Conservation (phyloP, 352 stramenopile genomes). For the Globisporangium rhizosaccharum region DNA sequence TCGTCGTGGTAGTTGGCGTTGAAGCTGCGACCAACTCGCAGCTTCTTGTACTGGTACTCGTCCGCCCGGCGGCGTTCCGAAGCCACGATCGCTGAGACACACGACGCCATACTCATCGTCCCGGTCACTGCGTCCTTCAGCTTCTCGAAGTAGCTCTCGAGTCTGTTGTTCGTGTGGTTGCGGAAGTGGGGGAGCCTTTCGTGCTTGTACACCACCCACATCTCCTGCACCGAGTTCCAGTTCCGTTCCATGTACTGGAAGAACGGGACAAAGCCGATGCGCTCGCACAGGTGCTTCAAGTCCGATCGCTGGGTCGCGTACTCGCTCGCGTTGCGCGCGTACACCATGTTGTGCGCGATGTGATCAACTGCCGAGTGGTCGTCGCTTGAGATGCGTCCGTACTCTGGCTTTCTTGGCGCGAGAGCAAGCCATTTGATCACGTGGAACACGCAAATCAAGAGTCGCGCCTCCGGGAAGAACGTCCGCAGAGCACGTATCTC, state of each 20-base stretch:
- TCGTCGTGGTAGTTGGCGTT: neutral
- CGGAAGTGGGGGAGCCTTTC: conserved; percentile 5
- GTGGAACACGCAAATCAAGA: too few species aligned
- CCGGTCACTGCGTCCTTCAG: too few species aligned
- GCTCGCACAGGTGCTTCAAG: too few species aligned
- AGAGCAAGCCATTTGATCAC: too few species aligned
- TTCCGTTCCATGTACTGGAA: conserved; percentile 11
- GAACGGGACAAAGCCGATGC: too few species aligned
- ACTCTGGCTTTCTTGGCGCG: conserved; percentile 2
- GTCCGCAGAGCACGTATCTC: conserved; percentile 11
- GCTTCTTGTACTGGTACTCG: neutral
- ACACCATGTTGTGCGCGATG: conserved; percentile 6
- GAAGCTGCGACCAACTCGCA: neutral
- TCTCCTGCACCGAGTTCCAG: conserved; percentile 6
- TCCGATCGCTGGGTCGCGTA: too few species aligned
- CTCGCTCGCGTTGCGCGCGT: neutral
- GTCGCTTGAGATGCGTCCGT: conserved; percentile 3
- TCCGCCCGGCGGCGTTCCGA: too few species aligned
- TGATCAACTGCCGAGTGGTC: conserved; percentile 5
- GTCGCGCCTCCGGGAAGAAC: too few species aligned
- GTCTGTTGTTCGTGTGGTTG: too few species aligned
- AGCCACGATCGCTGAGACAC: too few species aligned
- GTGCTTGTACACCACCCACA: conserved; percentile 9
- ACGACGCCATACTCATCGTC: too few species aligned
- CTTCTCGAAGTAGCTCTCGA: too few species aligned